A percentile compares a stretch with the other conserved stretches of the same genome.
Conservation (phyloP, 108 stramenopile genomes). For the Seminavis robusta region DNA sequence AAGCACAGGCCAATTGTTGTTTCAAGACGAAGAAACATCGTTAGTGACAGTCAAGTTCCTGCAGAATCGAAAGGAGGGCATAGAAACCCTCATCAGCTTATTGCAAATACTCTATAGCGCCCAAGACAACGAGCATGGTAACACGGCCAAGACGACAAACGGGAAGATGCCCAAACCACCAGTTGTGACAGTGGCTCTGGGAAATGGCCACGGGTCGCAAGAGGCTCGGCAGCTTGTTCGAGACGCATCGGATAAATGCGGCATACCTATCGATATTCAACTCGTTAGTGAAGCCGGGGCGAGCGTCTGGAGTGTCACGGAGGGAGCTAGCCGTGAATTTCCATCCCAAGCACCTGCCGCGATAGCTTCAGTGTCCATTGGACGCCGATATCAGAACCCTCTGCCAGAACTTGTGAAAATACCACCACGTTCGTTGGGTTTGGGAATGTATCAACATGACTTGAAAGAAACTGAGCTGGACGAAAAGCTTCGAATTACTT, state of each 20-base stretch:
- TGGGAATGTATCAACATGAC: conserved; percentile 82
- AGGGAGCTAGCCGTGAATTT: conserved; percentile 50
- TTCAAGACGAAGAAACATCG: too few species aligned
- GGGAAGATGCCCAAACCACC: neutral
- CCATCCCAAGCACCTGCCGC: conserved; percentile 42
- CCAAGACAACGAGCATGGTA: neutral
- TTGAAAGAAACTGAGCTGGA: conserved; percentile 47
- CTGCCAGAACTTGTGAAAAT: conserved; percentile 62
- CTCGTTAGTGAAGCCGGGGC: conserved; percentile 74
- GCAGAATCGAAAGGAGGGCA: conserved; percentile 2
- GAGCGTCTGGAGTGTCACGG: conserved; percentile 69
- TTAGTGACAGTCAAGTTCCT: conserved; percentile 47
- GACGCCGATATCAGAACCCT: conserved; percentile 56
- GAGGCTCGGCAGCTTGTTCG: conserved; percentile 41
- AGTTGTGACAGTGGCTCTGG: conserved; percentile 35
- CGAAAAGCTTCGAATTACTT: conserved; percentile 37
- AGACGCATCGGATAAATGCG: conserved; percentile 12
- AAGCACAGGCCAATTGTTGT: neutral
- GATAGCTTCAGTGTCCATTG: conserved; percentile 60
- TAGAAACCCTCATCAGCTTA: neutral
- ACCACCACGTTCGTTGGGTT: conserved; percentile 52
- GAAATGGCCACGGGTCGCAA: conserved; percentile 64
- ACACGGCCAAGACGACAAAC: neutral
- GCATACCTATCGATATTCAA: conserved; percentile 39
- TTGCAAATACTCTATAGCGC: conserved; percentile 1